phyloP scores from a whole-genome alignment of 208 protist genomes.

The Leishmania tarentolae region DNA sequence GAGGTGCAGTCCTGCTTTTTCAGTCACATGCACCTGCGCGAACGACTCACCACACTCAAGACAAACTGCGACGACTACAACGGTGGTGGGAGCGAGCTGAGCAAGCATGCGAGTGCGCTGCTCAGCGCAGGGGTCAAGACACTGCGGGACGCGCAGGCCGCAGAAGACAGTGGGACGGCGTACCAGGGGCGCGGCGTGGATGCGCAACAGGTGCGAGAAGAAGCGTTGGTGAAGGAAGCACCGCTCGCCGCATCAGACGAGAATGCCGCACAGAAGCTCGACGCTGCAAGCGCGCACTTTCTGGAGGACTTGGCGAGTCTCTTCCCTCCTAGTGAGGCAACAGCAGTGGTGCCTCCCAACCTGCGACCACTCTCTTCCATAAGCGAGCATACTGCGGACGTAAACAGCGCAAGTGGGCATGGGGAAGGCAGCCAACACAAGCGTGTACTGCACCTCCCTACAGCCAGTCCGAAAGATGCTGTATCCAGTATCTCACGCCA shows the following conservation, averaged over 20 bases:
- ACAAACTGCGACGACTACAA: constrained; percentile 67
- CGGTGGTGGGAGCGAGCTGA: constrained; percentile 43
- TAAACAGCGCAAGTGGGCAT: neutral
- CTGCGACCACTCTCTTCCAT: neutral
- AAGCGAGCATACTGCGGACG: neutral
- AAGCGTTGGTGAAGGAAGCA: neutral
- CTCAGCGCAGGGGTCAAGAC: constrained; percentile 38
- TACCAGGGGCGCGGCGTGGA: constrained; percentile 1
- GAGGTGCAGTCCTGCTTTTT: constrained; percentile 21
- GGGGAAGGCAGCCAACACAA: neutral
- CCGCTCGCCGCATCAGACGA: neutral
- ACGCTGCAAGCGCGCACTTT: neutral
- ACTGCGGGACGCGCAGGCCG: constrained; percentile 53
- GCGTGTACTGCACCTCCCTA: constrained; percentile 17
- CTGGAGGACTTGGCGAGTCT: constrained; percentile 32
- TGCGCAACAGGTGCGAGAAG: neutral
- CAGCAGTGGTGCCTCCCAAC: constrained; percentile 12
- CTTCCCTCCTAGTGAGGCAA: constrained; percentile 31
- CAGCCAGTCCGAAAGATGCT: neutral
- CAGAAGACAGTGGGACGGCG: constrained; percentile 28
- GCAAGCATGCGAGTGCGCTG: constrained; percentile 35
- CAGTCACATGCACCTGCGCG: constrained; percentile 47
- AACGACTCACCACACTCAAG: constrained; percentile 48
- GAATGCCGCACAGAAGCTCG: neutral
- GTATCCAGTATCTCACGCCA: neutral